Percentiles rank a stretch among this genome's conserved stretches.
Conservation (phyloP, 1,284 basidiomycete species). For the Coniophora puteana region DNA sequence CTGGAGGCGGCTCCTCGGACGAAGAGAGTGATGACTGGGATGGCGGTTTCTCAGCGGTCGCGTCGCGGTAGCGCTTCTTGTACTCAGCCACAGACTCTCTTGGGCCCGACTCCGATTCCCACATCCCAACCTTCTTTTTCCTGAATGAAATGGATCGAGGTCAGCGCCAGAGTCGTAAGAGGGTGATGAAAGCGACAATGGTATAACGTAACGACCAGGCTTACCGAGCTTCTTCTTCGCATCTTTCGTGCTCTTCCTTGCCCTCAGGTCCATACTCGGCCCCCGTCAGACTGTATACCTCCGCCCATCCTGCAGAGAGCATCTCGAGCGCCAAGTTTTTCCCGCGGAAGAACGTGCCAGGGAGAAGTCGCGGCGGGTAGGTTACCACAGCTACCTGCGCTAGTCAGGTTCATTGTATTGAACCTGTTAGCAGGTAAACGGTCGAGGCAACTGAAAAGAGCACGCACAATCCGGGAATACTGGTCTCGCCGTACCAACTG, state of each 20-base stretch:
- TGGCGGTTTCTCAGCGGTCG: no score
- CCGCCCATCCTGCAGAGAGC: conserved; percentile 73
- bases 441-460: background rate
- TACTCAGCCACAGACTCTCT: no score
- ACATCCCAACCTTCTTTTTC: no score
- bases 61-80: no score
- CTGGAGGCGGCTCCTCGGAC: no score
- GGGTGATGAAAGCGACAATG: no score
- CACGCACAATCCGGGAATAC: conserved; percentile 69
- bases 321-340: conserved; percentile 70
- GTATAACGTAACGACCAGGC: no score
- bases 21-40: no score
- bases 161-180: no score
- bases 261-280: conserved; percentile 75
- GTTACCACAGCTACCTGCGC: conserved; percentile 70
- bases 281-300: conserved; percentile 71
- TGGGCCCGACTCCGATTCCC: no score
- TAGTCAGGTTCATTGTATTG: no score
- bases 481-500: conserved; percentile 77
- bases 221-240: conserved; percentile 69
- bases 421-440: background rate
- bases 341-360: conserved; percentile 43
- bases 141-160: no score
- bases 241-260: conserved; percentile 54
- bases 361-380: conserved; percentile 44